Evolutionary conservation across 75 land plant species (phyloP), one percentile per base, ranked within the genome.

Genomic region (Pinus albicaulis): DNA sequence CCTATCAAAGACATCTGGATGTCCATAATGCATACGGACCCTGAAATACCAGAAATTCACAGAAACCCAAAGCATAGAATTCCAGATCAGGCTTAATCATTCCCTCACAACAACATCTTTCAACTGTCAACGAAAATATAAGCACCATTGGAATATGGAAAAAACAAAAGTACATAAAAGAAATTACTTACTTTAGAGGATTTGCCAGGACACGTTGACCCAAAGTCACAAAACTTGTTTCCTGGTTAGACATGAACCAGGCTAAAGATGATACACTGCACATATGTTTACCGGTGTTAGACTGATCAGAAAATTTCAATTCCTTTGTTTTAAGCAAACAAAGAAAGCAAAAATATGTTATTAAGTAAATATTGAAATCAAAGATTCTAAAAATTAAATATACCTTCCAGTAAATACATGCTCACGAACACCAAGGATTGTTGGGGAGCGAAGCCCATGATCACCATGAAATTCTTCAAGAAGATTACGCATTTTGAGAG

Each of bases 1-100:
- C 74, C 98, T 79, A 77, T 94, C 95, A 80, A 94, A 94, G 22
- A 94, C 98, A 90, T 94, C 98, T 76, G 98, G 98, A 83, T 94
- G 98, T 6, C 96, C 98, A 85, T 94, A 94, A 77, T 94, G 98
- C 98, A 94, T 94, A 19, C 98, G 88, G 8, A 92, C 92, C 86
- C 97, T 92, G 77, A 75, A 74, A 31, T 70, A 31, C 15, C 28
- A n/a, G 20, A 17, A 20, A 36, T 20, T 3, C 12, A 71, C 28
- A 17, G 22, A n/a, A 61, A 61, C 19, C 12, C 63, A n/a, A n/a
- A 61, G 24, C 11, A 61, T n/a, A 19, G 20, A 17, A n/a, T 11
- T 61, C 24, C 63, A n/a, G 63, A 61, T 61, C 63, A 61, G 63
- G 20, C 24, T 61, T n/a, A 61, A n/a, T 8, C 3, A n/a, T 61